Conservation (phyloP, 495 filamentous ascomycete genomes). For the Penicillium chermesinum region DNA sequence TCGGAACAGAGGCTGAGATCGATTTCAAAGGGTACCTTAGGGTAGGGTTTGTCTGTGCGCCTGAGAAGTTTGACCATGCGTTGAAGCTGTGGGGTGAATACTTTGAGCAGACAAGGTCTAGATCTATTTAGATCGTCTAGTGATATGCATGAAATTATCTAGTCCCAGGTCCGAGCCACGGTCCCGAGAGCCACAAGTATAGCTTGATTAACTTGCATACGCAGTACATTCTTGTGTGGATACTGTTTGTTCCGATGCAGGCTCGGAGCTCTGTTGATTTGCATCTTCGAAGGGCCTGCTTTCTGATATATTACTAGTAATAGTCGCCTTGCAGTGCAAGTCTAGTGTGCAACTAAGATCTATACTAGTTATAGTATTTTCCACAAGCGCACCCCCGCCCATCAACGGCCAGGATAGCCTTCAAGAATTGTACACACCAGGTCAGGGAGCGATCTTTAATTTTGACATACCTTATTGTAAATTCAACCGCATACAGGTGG, state of each 20-base stretch:
- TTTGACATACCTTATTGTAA: background rate
- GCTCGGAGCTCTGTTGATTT: too few relatives aligned
- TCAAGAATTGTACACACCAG: too few relatives aligned
- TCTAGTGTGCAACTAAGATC: background rate
- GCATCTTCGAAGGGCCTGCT: too few relatives aligned
- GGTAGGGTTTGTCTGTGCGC: constrained; percentile 56
- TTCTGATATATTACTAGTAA: too few relatives aligned
- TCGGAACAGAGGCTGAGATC: constrained; percentile 46
- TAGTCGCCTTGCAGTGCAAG: background rate
- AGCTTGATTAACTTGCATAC: too few relatives aligned
- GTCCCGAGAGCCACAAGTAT: too few relatives aligned
- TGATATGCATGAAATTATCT: background rate
- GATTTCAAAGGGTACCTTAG: constrained; percentile 70
- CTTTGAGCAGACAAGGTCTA: background rate
- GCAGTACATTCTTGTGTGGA: too few relatives aligned
- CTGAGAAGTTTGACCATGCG: constrained; percentile 51
- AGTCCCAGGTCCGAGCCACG: too few relatives aligned
- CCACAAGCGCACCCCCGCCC: background rate
- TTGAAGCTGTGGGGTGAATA: constrained; percentile 4
- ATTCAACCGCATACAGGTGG: background rate
- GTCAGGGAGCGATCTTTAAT: background rate
- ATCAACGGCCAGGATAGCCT: too few relatives aligned
- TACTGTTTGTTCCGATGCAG: too few relatives aligned
- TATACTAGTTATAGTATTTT: background rate
- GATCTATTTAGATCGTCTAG: background rate